A percentile compares a stretch with the other conserved stretches of the same genome.
These are phyloP conservation scores for Boletus subcaerulescens DNA, from an alignment of 768 basidiomycete species.

Conservation along the genomic window DNA sequence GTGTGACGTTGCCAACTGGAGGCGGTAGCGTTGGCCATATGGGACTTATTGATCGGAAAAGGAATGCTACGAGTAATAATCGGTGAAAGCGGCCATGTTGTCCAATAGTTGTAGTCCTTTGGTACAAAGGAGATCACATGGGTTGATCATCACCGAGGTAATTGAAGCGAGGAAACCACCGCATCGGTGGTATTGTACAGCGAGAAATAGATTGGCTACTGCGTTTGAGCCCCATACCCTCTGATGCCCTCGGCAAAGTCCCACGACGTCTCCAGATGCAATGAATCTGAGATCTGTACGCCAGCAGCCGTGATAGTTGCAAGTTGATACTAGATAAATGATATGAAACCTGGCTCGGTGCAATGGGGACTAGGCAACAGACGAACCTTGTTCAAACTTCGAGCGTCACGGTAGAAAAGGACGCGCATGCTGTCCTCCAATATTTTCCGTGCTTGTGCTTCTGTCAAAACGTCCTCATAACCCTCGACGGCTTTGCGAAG, in stretches of 20 bases:
- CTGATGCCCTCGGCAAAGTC: slow-evolving; percentile 88
- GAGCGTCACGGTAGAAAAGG: slow-evolving; percentile 93
- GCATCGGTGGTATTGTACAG: slow-evolving; percentile 10
- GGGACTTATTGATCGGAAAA: not conserved
- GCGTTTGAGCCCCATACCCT: slow-evolving; percentile 89
- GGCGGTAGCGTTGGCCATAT: not conserved
- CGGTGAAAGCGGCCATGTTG: not conserved
- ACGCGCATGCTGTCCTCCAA: slow-evolving; percentile 88
- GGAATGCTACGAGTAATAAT: not conserved
- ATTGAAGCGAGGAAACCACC: not conserved
- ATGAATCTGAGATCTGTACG: slow-evolving; percentile 74
- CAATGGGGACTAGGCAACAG: not conserved
- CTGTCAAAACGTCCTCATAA: slow-evolving; percentile 66
- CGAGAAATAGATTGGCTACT: slow-evolving; percentile 41
- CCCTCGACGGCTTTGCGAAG: slow-evolving; percentile 90
- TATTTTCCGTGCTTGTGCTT: slow-evolving; percentile 75
- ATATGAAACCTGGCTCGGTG: not conserved
- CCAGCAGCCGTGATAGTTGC: slow-evolving; percentile 82
- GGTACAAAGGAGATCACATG: not conserved
- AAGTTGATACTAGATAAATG: slow-evolving; percentile 80
- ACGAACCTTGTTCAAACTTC: slow-evolving; percentile 90
- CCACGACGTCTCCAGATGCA: slow-evolving; percentile 79
- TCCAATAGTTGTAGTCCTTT: not conserved
- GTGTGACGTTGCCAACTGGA: not conserved
- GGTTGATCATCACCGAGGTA: not conserved